Evolutionary conservation across 768 basidiomycete species (phyloP), one percentile per base, ranked within the genome.

Genomic region (Leccinum subgranulosum): DNA sequence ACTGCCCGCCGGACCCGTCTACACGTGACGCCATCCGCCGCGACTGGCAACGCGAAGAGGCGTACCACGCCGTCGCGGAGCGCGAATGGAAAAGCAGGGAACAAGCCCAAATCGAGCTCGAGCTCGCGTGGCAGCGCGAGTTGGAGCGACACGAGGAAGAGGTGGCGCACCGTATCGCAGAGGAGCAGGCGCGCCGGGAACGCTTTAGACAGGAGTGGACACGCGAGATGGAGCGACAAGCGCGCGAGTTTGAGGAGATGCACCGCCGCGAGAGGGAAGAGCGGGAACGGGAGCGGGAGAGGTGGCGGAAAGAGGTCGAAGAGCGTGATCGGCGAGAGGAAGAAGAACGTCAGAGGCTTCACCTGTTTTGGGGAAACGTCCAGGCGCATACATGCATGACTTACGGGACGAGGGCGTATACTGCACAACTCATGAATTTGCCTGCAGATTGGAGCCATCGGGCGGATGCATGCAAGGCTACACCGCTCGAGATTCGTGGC

Each of bases 381-480:
- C 25, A 25, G 25, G 46, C 46, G 25, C 46, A 17, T 17, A 17
- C 23, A 0, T 47, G 25, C 46, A 27, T 0, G 15, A 15, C 46
- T 15, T 47, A 47, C 14, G 46, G 23, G 15, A 66, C 68, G 2
- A 64, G 69, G 45, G 63, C 64, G 34, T 74, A 74, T 23, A 63
- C 66, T 0, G 74, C 73, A 0, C 55, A 58, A 4, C 54, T 75
- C 4, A 61, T 61, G 48, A 73, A 72, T 34, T 52, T 72, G n/a
- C 74, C 71, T 9, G n/a, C 11, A 1, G 36, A 52, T 23, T 66
- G 67, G 55, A 39, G 33, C 8, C 59, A 61, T 41, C 60, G 61
- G 2, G 14, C 63, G 25, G 60, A 59, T 4, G 69, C 66, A 0
- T 71, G 71, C 61, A 63, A 47, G 49, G 55, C 52, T 0, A 71